Evolutionary conservation across 208 protist genomes (phyloP).

Genomic region (Trypanosoma melophagium): DNA sequence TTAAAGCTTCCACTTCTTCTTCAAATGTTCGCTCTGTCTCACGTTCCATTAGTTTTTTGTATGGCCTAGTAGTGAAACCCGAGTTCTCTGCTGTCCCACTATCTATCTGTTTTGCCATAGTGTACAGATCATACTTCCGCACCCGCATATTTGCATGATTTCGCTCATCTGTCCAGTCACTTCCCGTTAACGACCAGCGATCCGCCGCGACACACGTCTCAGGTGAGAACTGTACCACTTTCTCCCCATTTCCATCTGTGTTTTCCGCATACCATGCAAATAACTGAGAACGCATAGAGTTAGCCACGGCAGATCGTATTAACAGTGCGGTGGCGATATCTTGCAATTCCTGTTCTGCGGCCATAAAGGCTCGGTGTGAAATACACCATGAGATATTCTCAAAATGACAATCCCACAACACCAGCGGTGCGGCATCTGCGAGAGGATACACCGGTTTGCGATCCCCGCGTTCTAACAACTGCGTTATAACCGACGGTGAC

Average conservation of each 20-base stretch:
- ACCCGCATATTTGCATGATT: slow-evolving; percentile 46
- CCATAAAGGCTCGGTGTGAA: slow-evolving; percentile 49
- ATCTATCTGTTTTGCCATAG: slow-evolving; percentile 19
- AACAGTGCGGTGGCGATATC: slow-evolving; percentile 77
- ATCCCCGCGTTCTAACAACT: slow-evolving; percentile 68
- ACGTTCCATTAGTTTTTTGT: slow-evolving; percentile 71
- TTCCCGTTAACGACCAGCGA: slow-evolving; percentile 66
- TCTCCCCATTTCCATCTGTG: slow-evolving; percentile 20
- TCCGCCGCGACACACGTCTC: slow-evolving; percentile 18
- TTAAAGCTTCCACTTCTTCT: slow-evolving; percentile 61
- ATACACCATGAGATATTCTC: slow-evolving; percentile 59
- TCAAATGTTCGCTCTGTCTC: slow-evolving; percentile 80
- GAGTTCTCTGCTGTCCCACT: slow-evolving; percentile 13
- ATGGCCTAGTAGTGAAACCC: slow-evolving; percentile 24
- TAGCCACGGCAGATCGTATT: slow-evolving; percentile 47
- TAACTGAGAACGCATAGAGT: slow-evolving; percentile 68
- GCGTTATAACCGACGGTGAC: slow-evolving; percentile 51
- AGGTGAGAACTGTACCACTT: not conserved
- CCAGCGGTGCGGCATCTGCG: slow-evolving; percentile 73
- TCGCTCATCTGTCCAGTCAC: slow-evolving; percentile 73
- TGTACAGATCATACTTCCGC: slow-evolving; percentile 50
- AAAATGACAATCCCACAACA: slow-evolving; percentile 86
- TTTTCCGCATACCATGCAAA: slow-evolving; percentile 58
- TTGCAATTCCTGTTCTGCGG: slow-evolving; percentile 59
- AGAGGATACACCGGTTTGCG: slow-evolving; percentile 75